Conservation (phyloP, 2,329 filamentous ascomycete genomes). For the Neofusicoccum parvum region DNA sequence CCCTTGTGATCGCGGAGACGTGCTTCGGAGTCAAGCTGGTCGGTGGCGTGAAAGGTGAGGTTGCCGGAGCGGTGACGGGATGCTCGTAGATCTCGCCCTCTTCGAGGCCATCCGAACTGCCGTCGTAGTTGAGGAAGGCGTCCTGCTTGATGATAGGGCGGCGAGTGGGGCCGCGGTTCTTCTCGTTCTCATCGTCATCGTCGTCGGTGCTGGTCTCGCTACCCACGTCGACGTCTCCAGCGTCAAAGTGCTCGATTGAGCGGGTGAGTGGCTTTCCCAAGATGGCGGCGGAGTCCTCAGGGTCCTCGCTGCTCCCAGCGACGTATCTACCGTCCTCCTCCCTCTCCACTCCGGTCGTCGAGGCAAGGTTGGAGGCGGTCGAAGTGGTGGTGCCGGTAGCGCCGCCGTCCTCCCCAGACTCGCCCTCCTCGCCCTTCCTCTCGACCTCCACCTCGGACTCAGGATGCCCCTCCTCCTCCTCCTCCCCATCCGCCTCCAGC, state of each 20-base stretch:
- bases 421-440: neutral
- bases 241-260: too few species aligned
- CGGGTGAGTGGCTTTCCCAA: neutral
- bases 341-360: neutral
- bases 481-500: neutral
- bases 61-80: neutral
- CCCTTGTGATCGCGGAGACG: too few species aligned
- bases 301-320: neutral
- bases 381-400: neutral
- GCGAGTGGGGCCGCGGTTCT: neutral
- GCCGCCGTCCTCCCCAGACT: neutral
- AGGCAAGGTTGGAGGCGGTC: neutral
- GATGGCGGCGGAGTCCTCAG: neutral
- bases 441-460: neutral
- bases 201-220: neutral
- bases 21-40: neutral
- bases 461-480: neutral
- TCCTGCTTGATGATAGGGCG: too few species aligned
- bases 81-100: neutral
- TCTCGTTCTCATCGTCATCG: neutral
- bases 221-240: too few species aligned
- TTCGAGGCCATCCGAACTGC: neutral
- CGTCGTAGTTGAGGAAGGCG: neutral
- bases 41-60: neutral
- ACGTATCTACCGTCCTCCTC: constrained; percentile 2